Base-by-base conservation (phyloP, 2,329 filamentous ascomycete genomes). In the Colletotrichum godetiae region DNA sequence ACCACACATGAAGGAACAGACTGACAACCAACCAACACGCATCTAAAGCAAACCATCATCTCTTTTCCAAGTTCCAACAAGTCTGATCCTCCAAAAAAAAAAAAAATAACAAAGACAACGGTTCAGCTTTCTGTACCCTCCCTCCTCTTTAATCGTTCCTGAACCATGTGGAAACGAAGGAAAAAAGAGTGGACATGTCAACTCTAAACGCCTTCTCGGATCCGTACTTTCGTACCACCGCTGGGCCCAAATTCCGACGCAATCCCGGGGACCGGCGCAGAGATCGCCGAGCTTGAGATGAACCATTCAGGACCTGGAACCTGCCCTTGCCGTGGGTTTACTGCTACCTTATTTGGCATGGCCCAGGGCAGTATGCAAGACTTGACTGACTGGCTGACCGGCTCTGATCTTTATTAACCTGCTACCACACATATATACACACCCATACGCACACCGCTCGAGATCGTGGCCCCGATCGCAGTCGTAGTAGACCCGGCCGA, bases 281-380 rank as follows among this genome's bases (percentile, higher is more conserved):
- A 62, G 29, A 70, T 69, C 60, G n/a, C 70, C 70, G 67, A 73
- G 70, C 60, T 61, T 70, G 59, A 65, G 70, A 73, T 49, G 70
- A 73, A 73, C 66, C 66, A 49, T 49, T n/a, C 56, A 49, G 19
- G 42, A 49, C 37, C 37, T n/a, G 19, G 33, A 63, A 63, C 11
- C 29, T 52, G 27, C 42, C 42, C 19, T 53, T 11, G 2, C 42
- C 42, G 42, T 22, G 42, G 19, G 7, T 10, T 46, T 49, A 49
- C 42, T 49, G 42, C 42, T 11, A 49, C 42, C 3, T 49, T 49
- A 49, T 49, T n/a, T 11, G 19, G 42, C 7, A 49, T 22, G 42
- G 42, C 42, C 42, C 42, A 49, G 15, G 19, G 19, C 42, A 11
- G 42, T 49, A 49, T 22, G 42, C 42, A 49, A 49, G 29, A 29